Evolutionary conservation across 306 rosid species (phyloP), one percentile per base, ranked within the genome.

Genomic region (Morella rubra): DNA sequence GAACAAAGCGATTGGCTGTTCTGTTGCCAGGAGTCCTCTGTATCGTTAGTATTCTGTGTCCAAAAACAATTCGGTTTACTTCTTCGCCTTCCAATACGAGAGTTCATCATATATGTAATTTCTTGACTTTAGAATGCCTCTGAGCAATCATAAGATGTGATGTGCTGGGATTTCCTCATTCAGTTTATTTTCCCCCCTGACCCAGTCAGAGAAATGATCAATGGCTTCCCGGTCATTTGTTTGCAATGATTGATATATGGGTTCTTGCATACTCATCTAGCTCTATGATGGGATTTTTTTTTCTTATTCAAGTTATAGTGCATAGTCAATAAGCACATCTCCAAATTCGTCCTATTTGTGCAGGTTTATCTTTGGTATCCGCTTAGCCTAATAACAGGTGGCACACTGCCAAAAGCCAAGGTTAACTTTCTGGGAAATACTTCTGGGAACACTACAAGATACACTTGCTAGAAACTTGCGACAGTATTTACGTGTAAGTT

Each of bases 351-450:
- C 47, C 15, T 54, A 54, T 74, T 53, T 82, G 50, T 16, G 5
- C 88, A 93, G 97, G 96, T 90, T 65, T 82, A 89, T 79, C 84
- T 89, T 20, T 95, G 99, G 97, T 95, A 95, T 82, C 99, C 99
- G 69, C 96, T 95, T 46, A 92, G 97, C 83, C 80, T 95, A 41
- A 86, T 95, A 18, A 41, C 90, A 1, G 97, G 99, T 20, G 97
- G 99, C 7, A 95, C 79, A 92, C 99, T 1, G 99, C 99, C 47
- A 95, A 95, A 84, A 0, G 97, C 97, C 1, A 95, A 92, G 75
- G 97, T 88, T 81, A 95, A 91, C 78, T 91, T 95, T 80, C 85
- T 92, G 99, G 99, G 18, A 95, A 95, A 74, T 95, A 88, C 80
- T 88, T 95, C 49, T 95, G n/a, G n/a, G n/a, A n/a, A 89, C 79